Conservation (phyloP, 2,329 filamentous ascomycete genomes). For the Hansfordia pulvinata region DNA sequence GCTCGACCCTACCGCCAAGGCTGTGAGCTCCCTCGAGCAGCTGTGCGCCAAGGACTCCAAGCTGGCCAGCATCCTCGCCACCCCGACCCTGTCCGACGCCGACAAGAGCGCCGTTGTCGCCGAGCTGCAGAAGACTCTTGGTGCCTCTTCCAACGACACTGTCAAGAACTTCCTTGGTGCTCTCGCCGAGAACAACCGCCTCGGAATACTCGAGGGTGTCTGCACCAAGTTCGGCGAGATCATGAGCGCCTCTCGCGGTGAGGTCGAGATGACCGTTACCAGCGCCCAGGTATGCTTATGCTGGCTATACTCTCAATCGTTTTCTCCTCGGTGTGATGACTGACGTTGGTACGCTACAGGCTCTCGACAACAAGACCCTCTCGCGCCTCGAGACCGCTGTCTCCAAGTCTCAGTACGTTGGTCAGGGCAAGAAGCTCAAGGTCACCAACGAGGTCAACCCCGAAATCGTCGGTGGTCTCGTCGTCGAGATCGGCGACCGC, state of each 20-base stretch:
- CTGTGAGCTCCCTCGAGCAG: constrained; percentile 55
- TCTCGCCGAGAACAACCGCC: constrained; percentile 91
- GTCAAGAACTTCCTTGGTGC: constrained; percentile 89
- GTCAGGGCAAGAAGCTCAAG: constrained; percentile 95
- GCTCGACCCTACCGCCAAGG: constrained; percentile 76
- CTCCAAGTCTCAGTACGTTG: constrained; percentile 77
- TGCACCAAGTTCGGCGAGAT: constrained; percentile 76
- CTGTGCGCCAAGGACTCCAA: constrained; percentile 75
- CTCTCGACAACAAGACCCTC: constrained; percentile 79
- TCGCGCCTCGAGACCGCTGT: constrained; percentile 76
- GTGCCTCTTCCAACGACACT: constrained; percentile 58
- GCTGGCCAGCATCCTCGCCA: constrained; percentile 59
- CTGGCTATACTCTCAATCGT: no score
- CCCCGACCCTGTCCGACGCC: constrained; percentile 61
- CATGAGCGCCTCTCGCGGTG: constrained; percentile 79
- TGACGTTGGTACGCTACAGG: no score
- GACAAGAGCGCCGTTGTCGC: constrained; percentile 81
- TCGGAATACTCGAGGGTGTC: constrained; percentile 69
- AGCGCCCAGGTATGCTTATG: constrained; percentile 74
- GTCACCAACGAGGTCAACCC: constrained; percentile 91
- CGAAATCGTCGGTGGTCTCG: constrained; percentile 82
- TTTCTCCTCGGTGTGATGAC: no score
- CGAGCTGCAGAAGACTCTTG: constrained; percentile 78
- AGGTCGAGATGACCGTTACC: constrained; percentile 86
- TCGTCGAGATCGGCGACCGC: constrained; percentile 94